Evolutionary conservation across 768 basidiomycete species (phyloP), one percentile per base, ranked within the genome.

Genomic region (Mrakia gelida): DNA sequence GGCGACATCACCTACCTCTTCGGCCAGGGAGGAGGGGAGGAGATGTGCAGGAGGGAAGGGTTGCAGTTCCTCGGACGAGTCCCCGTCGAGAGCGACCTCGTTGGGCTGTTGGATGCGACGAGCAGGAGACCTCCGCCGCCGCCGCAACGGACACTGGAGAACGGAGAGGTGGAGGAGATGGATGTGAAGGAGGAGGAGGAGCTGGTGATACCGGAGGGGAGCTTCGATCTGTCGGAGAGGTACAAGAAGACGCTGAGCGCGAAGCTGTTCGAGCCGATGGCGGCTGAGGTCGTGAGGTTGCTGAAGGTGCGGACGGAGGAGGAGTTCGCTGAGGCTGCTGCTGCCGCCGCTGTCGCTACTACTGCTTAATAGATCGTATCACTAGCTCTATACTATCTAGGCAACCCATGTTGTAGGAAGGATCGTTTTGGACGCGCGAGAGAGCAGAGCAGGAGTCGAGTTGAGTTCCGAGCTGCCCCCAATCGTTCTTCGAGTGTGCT

Each of bases 1-100:
- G 93, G 93, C 23, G 95, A 98, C 84, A 87, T 98, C 81, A 93
- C 91, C 86, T 93, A 96, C 84, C 89, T 97, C 75, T 99, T 98
- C 84, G 97, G 95, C 11, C 91, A 90, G 6, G 94, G 94, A 23
- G 97, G 97, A 2, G 97, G 95, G 1, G 89, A 91, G 84, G 92
- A 91, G 82, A 90, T 95, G 91, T 94, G 93, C 6, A 86, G 87
- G 79, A 88, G 87, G 72, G 92, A 95, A 81, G 88, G 87, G 0
- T 81, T 98, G 54, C 84, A 82, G 70, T 97, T 95, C 83, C 86
- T 99, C 75, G 97, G 97, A 16, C 88, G 92, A 62, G 86, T 99
- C 56, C 97, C 97, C 9, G 91, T 99, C 59, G 97, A 98, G 86
- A 91, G 92, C 0, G 93, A 93, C 81, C 88, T 99, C 45, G 94